Conservation (phyloP, 2,329 filamentous ascomycete genomes). For the Ceratocystis ficicola region DNA sequence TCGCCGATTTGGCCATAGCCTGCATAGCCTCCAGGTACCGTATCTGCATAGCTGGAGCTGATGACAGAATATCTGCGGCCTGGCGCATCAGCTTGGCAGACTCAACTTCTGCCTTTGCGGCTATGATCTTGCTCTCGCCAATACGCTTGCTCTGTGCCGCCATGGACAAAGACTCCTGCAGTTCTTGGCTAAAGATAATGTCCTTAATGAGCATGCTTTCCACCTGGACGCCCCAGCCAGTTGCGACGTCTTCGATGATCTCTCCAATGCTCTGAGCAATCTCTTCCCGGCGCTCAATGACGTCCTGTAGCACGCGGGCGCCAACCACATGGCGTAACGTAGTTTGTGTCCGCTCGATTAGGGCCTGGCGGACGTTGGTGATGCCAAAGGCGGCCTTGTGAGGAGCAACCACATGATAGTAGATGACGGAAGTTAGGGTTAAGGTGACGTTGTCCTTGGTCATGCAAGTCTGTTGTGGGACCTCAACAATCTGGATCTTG, state of each 20-base stretch:
- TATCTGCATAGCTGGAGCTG: conserved; percentile 95
- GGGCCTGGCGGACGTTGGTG: conserved; percentile 84
- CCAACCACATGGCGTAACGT: conserved; percentile 94
- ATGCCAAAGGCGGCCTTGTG: conserved; percentile 98
- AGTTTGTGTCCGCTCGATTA: conserved; percentile 94
- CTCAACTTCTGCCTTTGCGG: conserved; percentile 92
- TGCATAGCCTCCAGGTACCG: conserved; percentile 98
- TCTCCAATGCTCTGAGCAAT: conserved; percentile 89
- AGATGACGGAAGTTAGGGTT: conserved; percentile 90
- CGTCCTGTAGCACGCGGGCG: conserved; percentile 88
- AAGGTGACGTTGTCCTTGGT: conserved; percentile 98
- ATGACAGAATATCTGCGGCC: conserved; percentile 85
- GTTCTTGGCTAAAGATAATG: conserved; percentile 89
- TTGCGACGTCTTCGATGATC: conserved; percentile 92
- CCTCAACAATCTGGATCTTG: conserved; percentile 98
- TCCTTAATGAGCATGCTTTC: conserved; percentile 99
- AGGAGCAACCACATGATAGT: conserved; percentile 92
- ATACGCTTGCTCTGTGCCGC: conserved; percentile 97
- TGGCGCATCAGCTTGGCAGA: conserved; percentile 85
- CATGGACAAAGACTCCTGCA: conserved; percentile 96
- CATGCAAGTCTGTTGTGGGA: conserved; percentile 95
- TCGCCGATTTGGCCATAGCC: conserved; percentile 89
- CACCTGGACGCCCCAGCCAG: conserved; percentile 88
- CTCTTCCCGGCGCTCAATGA: conserved; percentile 96
- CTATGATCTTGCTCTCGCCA: conserved; percentile 96